phyloP scores from a whole-genome alignment of 768 basidiomycete genomes.

The Rhodotorula sphaerocarpa region DNA sequence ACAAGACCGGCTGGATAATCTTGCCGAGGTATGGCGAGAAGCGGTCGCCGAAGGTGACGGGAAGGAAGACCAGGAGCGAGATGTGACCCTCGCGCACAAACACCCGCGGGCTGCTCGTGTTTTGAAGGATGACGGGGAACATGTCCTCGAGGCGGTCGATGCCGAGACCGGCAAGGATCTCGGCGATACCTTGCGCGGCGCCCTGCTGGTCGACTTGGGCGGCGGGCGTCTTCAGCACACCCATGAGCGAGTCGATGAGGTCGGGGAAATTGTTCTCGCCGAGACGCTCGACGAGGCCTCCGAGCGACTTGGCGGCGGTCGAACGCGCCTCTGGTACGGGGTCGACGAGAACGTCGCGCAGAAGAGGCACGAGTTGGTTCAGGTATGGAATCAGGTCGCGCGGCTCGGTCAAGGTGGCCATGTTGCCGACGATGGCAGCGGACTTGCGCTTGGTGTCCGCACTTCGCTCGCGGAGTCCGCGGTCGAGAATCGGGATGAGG shows the following conservation, averaged over 20 bases:
- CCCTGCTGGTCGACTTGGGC: conserved; percentile 96
- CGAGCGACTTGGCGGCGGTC: conserved; percentile 91
- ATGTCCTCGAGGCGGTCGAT: conserved; percentile 93
- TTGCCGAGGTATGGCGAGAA: conserved; percentile 93
- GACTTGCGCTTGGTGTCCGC: conserved; percentile 93
- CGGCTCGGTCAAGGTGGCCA: conserved; percentile 77
- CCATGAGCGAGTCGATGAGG: conserved; percentile 76
- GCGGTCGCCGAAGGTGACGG: conserved; percentile 88
- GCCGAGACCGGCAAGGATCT: conserved; percentile 90
- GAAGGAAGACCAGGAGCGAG: conserved; percentile 88
- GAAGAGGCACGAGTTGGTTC: conserved; percentile 74
- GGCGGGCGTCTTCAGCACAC: conserved; percentile 81
- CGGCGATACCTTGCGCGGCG: conserved; percentile 91
- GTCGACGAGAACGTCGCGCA: conserved; percentile 85
- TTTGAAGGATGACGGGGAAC: conserved; percentile 84
- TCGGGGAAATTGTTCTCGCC: conserved; percentile 94
- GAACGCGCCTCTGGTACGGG: conserved; percentile 97
- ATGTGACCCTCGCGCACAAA: conserved; percentile 98
- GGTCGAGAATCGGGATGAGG: conserved; percentile 87
- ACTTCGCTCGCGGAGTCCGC: conserved; percentile 81
- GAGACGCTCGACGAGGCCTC: conserved; percentile 89
- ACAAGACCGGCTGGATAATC: conserved; percentile 84
- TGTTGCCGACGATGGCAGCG: conserved; percentile 94
- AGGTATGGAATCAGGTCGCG: conserved; percentile 94
- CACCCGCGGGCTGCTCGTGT: conserved; percentile 76